These are phyloP conservation scores for Acaromyces ingoldii DNA, from an alignment of 1,284 basidiomycete genomes.

Conservation along the genomic window DNA sequence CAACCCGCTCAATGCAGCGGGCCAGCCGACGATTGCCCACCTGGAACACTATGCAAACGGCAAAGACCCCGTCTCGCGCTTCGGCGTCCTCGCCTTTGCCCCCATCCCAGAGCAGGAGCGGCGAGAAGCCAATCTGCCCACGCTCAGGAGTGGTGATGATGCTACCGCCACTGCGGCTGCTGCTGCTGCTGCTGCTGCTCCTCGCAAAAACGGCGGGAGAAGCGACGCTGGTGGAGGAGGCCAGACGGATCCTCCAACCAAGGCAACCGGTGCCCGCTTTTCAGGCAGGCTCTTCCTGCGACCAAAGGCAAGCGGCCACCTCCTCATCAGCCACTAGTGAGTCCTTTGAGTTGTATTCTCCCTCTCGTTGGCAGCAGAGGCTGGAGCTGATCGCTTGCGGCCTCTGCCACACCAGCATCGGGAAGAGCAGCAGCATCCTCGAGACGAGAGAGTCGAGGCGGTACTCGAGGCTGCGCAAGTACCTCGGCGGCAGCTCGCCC, in stretches of 20 bases:
- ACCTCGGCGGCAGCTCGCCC: not conserved
- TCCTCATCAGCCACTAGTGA: not conserved
- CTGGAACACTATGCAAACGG: conserved; percentile 6
- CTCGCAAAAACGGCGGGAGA: too few relatives aligned
- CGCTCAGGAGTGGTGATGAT: too few relatives aligned
- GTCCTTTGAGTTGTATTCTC: not conserved
- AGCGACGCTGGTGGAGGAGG: too few relatives aligned
- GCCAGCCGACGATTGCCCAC: not conserved
- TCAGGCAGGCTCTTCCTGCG: not conserved
- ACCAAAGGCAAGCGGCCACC: not conserved
- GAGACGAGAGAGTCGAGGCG: not conserved
- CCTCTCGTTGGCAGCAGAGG: too few relatives aligned
- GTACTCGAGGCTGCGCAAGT: not conserved
- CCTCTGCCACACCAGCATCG: too few relatives aligned
- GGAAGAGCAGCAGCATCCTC: not conserved
- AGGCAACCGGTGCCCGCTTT: not conserved
- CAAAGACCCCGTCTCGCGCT: not conserved
- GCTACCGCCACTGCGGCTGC: too few relatives aligned
- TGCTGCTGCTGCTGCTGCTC: too few relatives aligned
- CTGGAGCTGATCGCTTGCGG: too few relatives aligned
- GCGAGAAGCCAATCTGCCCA: too few relatives aligned
- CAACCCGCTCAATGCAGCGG: not conserved
- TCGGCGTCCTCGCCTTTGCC: not conserved
- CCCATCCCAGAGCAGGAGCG: too few relatives aligned
- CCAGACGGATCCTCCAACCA: too few relatives aligned